Evolutionary conservation across 768 basidiomycete species (phyloP).

Genomic region (Trametopsis cervina): DNA sequence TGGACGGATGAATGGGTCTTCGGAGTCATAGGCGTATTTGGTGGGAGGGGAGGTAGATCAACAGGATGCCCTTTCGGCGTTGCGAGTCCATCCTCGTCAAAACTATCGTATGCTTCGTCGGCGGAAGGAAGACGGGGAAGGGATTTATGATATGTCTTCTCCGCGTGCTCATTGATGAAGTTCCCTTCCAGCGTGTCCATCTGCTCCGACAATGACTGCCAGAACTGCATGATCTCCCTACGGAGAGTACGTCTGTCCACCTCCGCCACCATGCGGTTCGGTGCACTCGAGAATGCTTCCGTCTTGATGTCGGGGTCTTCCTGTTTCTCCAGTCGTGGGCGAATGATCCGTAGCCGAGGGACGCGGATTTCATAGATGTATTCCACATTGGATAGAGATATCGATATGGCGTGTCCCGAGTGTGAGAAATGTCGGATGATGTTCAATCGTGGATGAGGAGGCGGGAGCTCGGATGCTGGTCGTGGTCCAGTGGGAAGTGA

Average conservation of each 20-base stretch:
- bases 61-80: constrained; percentile 18
- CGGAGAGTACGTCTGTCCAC: constrained; percentile 44
- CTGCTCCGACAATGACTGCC: constrained; percentile 55
- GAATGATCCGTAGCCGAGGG: constrained; percentile 51
- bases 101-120: constrained; percentile 40
- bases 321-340: constrained; percentile 16
- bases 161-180: constrained; percentile 18
- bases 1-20: background rate
- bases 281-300: background rate
- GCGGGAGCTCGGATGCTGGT: constrained; percentile 16
- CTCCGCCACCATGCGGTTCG: background rate
- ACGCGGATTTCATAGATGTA: constrained; percentile 58
- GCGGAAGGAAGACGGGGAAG: constrained; percentile 54
- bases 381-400: constrained; percentile 39
- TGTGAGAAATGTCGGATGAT: constrained; percentile 36
- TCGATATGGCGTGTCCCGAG: constrained; percentile 31
- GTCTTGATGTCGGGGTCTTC: constrained; percentile 1
- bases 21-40: constrained; percentile 13
- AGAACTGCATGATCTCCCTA: constrained; percentile 58
- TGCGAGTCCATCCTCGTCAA: constrained; percentile 14
- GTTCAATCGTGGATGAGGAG: constrained; percentile 28
- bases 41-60: constrained; percentile 15
- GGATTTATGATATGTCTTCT: constrained; percentile 32
- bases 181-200: constrained; percentile 53
- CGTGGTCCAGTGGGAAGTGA: constrained; percentile 12